Base-by-base conservation (phyloP, 2,329 filamentous ascomycete genomes). In the Penicillium fuscoglaucum region DNA sequence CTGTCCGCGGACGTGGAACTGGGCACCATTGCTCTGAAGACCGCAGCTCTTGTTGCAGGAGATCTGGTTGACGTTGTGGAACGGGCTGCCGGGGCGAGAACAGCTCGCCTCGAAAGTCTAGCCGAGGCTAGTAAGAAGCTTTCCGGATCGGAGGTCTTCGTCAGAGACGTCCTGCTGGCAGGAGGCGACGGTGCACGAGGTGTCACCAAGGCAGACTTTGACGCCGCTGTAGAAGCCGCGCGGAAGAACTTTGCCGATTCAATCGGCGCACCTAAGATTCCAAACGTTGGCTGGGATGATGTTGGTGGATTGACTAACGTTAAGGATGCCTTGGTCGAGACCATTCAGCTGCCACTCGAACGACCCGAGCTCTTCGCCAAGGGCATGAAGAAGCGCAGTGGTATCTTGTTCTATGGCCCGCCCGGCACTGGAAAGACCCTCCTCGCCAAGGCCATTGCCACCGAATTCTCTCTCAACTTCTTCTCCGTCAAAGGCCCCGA, bases 361-460 rank as follows among this genome's bases (percentile, higher is more conserved):
- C 84, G 93, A 10, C 93, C 93, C 0, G 95, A 98, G 74, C 83
- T 98, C 1, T 98, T 98, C 69, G 93, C 93, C 33, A 96, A 93
- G 79, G 95, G 93, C 50, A 95, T 98, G 89, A 97, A 97, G 83
- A 98, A 98, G 80, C 88, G 93, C 43, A 96, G 93, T 73, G 95
- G 95, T 90, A 95, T 99, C 61, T 84, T 99, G 67, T 99, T 99
- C 83, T 99, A 97, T 73, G 96, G 95, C 62, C 95, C 96, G 59
- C 95, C 95, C 65, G 95, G 95, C 91, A 99, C 95, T 70, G 95
- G 95, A 91, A 99, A 99, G 85, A 99, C 95, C 52, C 86, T 99
- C 79, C 90, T 99, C 79, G 95, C 95, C 73, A 99, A 99, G 84
- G 95, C 95, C 70, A 96, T 99, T 69, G 95, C 95, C 76, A 99